These are phyloP conservation scores for Boechera divaricarpa DNA, from an alignment of 345 rosid genomes.

Conservation along the genomic window DNA sequence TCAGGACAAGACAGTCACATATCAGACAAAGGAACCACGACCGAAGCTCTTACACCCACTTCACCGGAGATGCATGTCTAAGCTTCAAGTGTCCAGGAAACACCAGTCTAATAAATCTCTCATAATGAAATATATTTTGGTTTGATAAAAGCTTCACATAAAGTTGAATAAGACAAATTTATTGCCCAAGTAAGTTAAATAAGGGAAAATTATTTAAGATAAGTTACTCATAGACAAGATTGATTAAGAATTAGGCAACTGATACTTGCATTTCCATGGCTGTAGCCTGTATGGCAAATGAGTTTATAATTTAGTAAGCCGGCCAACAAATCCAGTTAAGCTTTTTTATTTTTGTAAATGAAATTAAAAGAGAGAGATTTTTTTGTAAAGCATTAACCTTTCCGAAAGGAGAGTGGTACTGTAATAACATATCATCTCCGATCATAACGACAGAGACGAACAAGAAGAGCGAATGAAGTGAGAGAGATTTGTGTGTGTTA, in stretches of 20 bases:
- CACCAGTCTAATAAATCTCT: slow-evolving; percentile 30
- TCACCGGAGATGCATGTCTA: slow-evolving; percentile 33
- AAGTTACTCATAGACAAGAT: background rate
- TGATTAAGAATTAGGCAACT: slow-evolving; percentile 3
- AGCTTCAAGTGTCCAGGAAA: slow-evolving; percentile 38
- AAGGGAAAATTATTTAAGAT: slow-evolving; percentile 24
- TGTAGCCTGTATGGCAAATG: slow-evolving; percentile 1
- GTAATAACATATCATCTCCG: slow-evolving; percentile 31
- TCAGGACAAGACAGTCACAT: slow-evolving; percentile 29
- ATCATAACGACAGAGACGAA: slow-evolving; percentile 25
- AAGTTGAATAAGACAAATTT: slow-evolving; percentile 37
- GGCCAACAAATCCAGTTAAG: background rate
- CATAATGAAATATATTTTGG: slow-evolving; percentile 30
- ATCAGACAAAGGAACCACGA: slow-evolving; percentile 34
- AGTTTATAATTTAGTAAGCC: background rate
- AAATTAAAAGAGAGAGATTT: background rate
- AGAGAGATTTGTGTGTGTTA: background rate
- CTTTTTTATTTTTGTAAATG: background rate
- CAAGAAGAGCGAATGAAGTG: background rate
- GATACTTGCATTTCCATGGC: slow-evolving; percentile 4
- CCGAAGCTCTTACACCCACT: slow-evolving; percentile 41
- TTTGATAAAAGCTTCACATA: slow-evolving; percentile 22
- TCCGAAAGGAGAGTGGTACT: slow-evolving; percentile 19
- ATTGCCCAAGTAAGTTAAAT: slow-evolving; percentile 34
- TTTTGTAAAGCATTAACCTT: slow-evolving; percentile 16